Conservation (phyloP, 192 early-diverging fungal species). For the Coemansia sp. region DNA sequence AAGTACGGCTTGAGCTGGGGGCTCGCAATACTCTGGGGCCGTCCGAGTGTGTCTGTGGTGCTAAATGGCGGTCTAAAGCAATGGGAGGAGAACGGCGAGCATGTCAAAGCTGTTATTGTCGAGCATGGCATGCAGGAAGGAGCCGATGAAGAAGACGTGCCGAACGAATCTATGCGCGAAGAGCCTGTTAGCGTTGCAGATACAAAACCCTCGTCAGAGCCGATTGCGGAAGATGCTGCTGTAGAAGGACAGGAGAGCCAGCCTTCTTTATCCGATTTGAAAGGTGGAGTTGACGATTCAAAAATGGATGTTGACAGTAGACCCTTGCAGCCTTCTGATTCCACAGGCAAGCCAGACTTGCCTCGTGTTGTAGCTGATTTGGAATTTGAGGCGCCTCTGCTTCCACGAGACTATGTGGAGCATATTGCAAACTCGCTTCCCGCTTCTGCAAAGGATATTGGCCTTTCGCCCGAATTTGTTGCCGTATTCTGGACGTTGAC, state of each 20-base stretch:
- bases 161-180: neutral
- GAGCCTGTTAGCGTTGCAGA: neutral
- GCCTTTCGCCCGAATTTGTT: slow-evolving; percentile 47
- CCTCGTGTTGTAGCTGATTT: slow-evolving; percentile 30
- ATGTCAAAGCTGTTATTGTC: slow-evolving; percentile 16
- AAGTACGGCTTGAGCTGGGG: slow-evolving; percentile 43
- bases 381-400: slow-evolving; percentile 38
- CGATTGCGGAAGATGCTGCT: neutral
- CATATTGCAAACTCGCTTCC: slow-evolving; percentile 33
- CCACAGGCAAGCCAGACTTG: neutral
- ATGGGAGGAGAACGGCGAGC: slow-evolving; percentile 40
- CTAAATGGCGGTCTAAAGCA: slow-evolving; percentile 34
- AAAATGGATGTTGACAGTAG: slow-evolving; percentile 16
- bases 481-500: slow-evolving; percentile 46
- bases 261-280: neutral
- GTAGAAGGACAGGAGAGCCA: neutral
- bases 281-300: neutral
- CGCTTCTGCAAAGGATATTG: slow-evolving; percentile 14
- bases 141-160: neutral
- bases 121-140: slow-evolving; percentile 9
- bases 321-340: neutral
- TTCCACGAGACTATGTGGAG: slow-evolving; percentile 41
- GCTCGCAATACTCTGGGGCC: slow-evolving; percentile 46
- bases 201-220: neutral
- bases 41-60: slow-evolving; percentile 30